Conservation (phyloP, 257 asterid genomes). For the Solanum habrochaites region DNA sequence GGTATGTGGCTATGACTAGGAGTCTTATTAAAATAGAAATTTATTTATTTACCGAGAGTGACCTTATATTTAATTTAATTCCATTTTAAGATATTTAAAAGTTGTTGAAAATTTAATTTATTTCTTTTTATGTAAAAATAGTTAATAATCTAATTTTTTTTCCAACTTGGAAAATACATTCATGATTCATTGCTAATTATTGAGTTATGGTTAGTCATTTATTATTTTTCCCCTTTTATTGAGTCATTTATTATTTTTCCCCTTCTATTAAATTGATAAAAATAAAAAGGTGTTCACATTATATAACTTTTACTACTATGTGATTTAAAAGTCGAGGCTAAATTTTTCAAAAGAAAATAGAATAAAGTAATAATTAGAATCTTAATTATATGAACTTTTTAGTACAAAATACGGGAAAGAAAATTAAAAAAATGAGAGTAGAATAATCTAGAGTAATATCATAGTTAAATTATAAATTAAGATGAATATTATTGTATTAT, state of each 20-base stretch:
- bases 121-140: neutral
- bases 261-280: neutral
- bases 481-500: neutral
- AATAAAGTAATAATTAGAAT: no score
- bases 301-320: no score
- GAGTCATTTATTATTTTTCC: no score
- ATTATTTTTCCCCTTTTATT: neutral
- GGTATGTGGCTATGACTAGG: neutral
- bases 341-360: no score
- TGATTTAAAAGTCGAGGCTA: no score
- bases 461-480: neutral
- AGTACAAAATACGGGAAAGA: no score
- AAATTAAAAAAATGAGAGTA: neutral
- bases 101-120: neutral
- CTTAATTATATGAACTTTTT: no score
- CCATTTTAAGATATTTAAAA: neutral
- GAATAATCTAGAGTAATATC: neutral
- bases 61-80: neutral
- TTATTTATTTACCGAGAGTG: neutral
- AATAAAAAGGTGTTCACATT: no score
- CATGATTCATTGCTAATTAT: neutral
- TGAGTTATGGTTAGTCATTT: neutral
- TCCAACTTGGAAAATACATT: neutral
- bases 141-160: neutral
- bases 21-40: neutral